Evolutionary conservation across 2,329 filamentous ascomycete genomes (phyloP).

Genomic region (Pseudocercospora crystallina): DNA sequence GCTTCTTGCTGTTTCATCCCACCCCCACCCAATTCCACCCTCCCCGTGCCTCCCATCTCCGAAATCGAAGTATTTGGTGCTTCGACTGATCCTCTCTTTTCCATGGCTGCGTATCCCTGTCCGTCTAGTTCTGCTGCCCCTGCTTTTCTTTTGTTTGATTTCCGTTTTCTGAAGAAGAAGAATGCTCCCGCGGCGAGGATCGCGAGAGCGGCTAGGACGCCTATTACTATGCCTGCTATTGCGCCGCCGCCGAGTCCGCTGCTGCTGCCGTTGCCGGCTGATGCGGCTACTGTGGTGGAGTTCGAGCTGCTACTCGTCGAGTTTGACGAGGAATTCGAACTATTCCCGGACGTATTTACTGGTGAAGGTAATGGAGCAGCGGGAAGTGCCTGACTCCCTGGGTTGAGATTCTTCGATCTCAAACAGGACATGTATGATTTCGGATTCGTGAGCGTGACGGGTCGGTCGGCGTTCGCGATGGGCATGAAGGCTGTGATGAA

Average conservation of each 20-base stretch:
- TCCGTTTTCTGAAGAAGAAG: slow-evolving; percentile 7
- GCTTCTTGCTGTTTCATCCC: too few species aligned
- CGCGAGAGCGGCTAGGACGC: slow-evolving; percentile 5
- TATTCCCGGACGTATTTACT: neutral
- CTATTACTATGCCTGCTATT: slow-evolving; percentile 11
- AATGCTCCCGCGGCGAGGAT: slow-evolving; percentile 3
- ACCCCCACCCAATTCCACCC: too few species aligned
- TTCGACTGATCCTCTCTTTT: slow-evolving; percentile 6
- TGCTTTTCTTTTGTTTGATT: neutral
- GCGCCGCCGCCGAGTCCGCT: slow-evolving; percentile 4
- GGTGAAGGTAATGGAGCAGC: neutral
- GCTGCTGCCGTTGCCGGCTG: neutral
- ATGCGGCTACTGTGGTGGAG: neutral
- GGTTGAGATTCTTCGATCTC: slow-evolving; percentile 9
- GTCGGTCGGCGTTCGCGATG: slow-evolving; percentile 11
- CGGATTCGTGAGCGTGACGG: slow-evolving; percentile 7
- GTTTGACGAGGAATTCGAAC: neutral
- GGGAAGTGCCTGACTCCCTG: slow-evolving; percentile 7
- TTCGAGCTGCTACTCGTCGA: neutral
- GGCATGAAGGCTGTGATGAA: slow-evolving; percentile 18
- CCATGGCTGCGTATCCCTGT: neutral
- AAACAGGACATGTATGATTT: slow-evolving; percentile 14
- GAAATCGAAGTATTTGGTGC: slow-evolving; percentile 8
- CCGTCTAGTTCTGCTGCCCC: neutral
- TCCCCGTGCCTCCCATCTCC: slow-evolving; percentile 5